Evolutionary conservation across 495 filamentous ascomycete species (phyloP), one percentile per base, ranked within the genome.

Genomic region (Evernia prunastri): DNA sequence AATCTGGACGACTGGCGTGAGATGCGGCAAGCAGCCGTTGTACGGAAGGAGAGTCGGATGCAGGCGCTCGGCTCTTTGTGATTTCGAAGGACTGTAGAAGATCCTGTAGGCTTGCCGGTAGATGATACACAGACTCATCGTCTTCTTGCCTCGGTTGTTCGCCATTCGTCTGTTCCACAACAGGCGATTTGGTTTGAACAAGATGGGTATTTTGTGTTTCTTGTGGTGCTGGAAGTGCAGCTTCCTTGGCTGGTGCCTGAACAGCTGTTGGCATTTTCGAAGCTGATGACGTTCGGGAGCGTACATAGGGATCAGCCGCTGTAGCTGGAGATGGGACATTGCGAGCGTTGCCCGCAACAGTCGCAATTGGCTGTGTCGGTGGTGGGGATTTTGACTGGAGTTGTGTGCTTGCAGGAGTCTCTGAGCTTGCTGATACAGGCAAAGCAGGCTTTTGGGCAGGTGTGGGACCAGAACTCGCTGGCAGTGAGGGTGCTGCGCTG

Each of bases 91-190:
- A 90, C 56, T 96, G 88, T 40, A 96, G 82, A 63, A 98, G 78
- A 71, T 97, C 94, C 71, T 92, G 89, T 35, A 98, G 79, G 18
- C 89, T 88, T 17, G 92, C 84, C 4, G 94, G 94, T n/a, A 98
- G 84, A 70, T 97, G 92, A 74, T 90, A 98, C 60, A 97, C 87
- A 15, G 93, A 93, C 74, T 97, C 91, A 39, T 89, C 85, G 63
- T 86, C 81, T 60, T 83, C 80, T 40, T 76, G 76, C 43, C 80
- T 77, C 37, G 72, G 75, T 54, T 78, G 71, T 63, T 82, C 74
- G 37, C 85, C 86, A 69, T 89, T 88, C 13, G 82, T 71, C 65
- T 82, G 76, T 49, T 74, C 71, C 36, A 74, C 71, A 72, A 71
- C 37, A 18, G 61, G 58, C 27, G 68, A 61, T 39, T 33, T 49